Conservation (phyloP, 495 filamentous ascomycete species). For the Aspergillus olivimuriae region DNA sequence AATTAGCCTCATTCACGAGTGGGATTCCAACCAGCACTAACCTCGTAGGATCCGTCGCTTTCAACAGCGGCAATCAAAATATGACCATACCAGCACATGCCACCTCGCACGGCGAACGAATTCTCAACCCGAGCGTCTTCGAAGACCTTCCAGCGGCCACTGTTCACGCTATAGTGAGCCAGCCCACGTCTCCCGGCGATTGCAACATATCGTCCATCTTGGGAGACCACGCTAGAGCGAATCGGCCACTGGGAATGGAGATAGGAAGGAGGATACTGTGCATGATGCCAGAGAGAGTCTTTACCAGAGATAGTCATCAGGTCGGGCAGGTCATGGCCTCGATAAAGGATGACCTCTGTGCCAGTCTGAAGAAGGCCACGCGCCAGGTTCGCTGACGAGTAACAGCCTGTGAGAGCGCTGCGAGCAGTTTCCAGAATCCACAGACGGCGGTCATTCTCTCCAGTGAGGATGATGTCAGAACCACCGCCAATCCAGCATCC, state of each 20-base stretch:
- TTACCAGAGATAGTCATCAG: constrained; percentile 90
- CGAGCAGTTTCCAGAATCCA: constrained; percentile 90
- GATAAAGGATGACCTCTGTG: constrained; percentile 80
- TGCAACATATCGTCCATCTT: constrained; percentile 90
- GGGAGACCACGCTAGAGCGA: constrained; percentile 72
- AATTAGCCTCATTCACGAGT: constrained; percentile 5
- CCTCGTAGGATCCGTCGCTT: constrained; percentile 72
- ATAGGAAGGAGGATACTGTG: constrained; percentile 78
- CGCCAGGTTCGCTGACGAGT: constrained; percentile 81
- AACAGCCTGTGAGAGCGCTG: constrained; percentile 84
- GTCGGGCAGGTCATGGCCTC: constrained; percentile 86
- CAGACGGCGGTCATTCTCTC: constrained; percentile 63
- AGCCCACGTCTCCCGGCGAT: constrained; percentile 88
- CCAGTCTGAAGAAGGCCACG: constrained; percentile 83
- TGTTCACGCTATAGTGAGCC: constrained; percentile 92
- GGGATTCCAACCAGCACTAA: constrained; percentile 17
- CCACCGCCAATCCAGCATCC: constrained; percentile 84
- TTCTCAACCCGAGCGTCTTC: constrained; percentile 74
- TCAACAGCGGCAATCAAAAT: constrained; percentile 93
- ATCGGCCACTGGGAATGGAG: constrained; percentile 91
- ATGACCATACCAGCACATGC: constrained; percentile 98
- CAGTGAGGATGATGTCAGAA: constrained; percentile 72
- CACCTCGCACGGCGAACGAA: constrained; percentile 84
- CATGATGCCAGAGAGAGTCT: constrained; percentile 84
- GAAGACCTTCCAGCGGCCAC: constrained; percentile 94